phyloP scores from a whole-genome alignment of 768 basidiomycete species.

The Suillus decipiens region DNA sequence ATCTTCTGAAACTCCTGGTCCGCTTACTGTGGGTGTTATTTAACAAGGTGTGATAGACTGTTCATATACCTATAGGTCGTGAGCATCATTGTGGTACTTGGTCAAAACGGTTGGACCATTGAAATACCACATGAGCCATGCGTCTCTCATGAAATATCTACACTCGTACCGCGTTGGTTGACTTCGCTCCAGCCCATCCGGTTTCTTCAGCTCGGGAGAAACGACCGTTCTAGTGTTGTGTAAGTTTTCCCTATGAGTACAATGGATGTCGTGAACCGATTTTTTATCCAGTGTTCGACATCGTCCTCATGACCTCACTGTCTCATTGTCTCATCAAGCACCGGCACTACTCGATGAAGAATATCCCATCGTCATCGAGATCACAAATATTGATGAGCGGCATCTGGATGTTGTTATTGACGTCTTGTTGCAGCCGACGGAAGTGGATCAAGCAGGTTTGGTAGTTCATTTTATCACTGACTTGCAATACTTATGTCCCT shows the following conservation, averaged over 20 bases:
- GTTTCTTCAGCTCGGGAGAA: slow-evolving; percentile 54
- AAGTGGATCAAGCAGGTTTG: slow-evolving; percentile 72
- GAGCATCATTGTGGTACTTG: slow-evolving; percentile 54
- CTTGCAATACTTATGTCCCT: background rate
- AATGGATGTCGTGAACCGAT: slow-evolving; percentile 6
- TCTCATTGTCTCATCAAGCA: slow-evolving; percentile 57
- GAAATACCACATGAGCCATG: slow-evolving; percentile 57
- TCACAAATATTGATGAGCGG: slow-evolving; percentile 72
- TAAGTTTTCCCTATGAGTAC: slow-evolving; percentile 33
- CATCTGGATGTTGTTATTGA: slow-evolving; percentile 71
- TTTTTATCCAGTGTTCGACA: slow-evolving; percentile 53
- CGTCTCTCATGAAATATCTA: slow-evolving; percentile 34
- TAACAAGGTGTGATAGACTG: slow-evolving; percentile 6
- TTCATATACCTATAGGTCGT: slow-evolving; percentile 22
- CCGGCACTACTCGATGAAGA: slow-evolving; percentile 83
- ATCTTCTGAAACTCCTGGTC: slow-evolving; percentile 47
- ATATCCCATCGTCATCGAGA: slow-evolving; percentile 69
- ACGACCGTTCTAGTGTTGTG: slow-evolving; percentile 48
- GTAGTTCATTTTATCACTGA: background rate
- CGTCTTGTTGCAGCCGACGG: slow-evolving; percentile 78
- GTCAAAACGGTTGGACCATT: slow-evolving; percentile 67
- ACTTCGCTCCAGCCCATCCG: slow-evolving; percentile 51
- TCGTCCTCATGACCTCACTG: slow-evolving; percentile 56
- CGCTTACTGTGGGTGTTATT: slow-evolving; percentile 51
- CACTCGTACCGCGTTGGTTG: slow-evolving; percentile 52